A percentile compares a stretch with the other conserved stretches of the same genome.
phyloP scores from a whole-genome alignment of 73 alveolate species.

The Paraurostyla sp. region DNA sequence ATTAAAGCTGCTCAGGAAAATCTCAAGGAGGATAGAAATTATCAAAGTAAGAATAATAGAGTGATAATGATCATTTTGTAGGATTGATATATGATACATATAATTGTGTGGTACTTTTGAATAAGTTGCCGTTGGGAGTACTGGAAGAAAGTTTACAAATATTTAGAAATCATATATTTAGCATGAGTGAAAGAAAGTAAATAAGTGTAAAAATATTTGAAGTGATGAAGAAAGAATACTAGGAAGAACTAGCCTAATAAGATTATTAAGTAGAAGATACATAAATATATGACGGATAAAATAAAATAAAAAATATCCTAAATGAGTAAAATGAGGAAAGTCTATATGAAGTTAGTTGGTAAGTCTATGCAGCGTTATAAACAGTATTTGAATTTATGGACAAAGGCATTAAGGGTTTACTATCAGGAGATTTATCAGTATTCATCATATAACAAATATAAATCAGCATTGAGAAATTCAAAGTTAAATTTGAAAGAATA shows the following conservation, averaged over 20 bases:
- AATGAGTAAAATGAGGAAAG: background rate
- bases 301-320: background rate
- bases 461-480: constrained; percentile 48
- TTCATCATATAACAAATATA: constrained; percentile 62
- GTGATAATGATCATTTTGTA: background rate
- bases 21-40: constrained; percentile 30
- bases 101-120: constrained; percentile 58
- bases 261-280: background rate
- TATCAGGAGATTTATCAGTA: constrained; percentile 86
- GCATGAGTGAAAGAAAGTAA: background rate
- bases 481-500: background rate
- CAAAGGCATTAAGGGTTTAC: constrained; percentile 87
- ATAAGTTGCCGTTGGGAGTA: constrained; percentile 48
- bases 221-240: constrained; percentile 8
- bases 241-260: background rate
- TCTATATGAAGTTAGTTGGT: constrained; percentile 54
- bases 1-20: constrained; percentile 12
- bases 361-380: constrained; percentile 73
- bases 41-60: constrained; percentile 5
- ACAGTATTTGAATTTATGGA: constrained; percentile 84
- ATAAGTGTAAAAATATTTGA: constrained; percentile 1
- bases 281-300: background rate
- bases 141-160: constrained; percentile 49
- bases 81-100: constrained; percentile 62
- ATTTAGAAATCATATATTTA: constrained; percentile 41